Conservation (phyloP, 2,329 filamentous ascomycete genomes). For the Diplodia corticola region DNA sequence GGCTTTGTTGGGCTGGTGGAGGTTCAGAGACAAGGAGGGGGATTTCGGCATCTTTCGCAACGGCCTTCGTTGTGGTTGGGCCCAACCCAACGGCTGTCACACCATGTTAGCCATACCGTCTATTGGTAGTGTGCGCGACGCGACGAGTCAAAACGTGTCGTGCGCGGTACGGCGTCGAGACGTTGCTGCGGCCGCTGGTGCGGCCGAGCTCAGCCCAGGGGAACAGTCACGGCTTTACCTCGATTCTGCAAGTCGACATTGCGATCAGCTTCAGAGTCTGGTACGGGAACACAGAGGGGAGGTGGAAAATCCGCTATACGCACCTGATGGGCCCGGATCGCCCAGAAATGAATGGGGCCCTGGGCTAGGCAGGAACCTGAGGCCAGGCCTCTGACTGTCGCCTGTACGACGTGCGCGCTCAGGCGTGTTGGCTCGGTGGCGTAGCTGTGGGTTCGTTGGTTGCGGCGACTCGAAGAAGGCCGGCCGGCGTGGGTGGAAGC, state of each 20-base stretch:
- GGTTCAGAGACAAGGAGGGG: conserved; percentile 38
- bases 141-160: conserved; percentile 16
- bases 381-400: conserved; percentile 8
- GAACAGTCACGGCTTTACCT: conserved; percentile 16
- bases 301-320: conserved; percentile 16
- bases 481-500: conserved; percentile 21
- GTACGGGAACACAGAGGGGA: conserved; percentile 11
- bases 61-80: conserved; percentile 31
- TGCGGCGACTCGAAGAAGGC: conserved; percentile 20
- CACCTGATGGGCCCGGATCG: conserved; percentile 21
- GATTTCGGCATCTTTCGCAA: conserved; percentile 43
- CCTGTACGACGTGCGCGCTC: conserved; percentile 22
- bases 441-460: conserved; percentile 21
- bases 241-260: conserved; percentile 22
- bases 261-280: conserved; percentile 19
- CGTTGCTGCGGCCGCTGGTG: conserved; percentile 4
- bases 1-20: conserved; percentile 29
- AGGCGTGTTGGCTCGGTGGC: conserved; percentile 19
- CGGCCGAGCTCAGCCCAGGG: background rate
- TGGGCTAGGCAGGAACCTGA: conserved; percentile 21
- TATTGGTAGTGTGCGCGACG: conserved; percentile 15
- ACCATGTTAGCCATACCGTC: conserved; percentile 21
- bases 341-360: conserved; percentile 21
- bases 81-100: conserved; percentile 23
- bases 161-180: conserved; percentile 4